These are phyloP conservation scores for Hysterangium stoloniferum DNA, from an alignment of 768 basidiomycete genomes.

Conservation along the genomic window DNA sequence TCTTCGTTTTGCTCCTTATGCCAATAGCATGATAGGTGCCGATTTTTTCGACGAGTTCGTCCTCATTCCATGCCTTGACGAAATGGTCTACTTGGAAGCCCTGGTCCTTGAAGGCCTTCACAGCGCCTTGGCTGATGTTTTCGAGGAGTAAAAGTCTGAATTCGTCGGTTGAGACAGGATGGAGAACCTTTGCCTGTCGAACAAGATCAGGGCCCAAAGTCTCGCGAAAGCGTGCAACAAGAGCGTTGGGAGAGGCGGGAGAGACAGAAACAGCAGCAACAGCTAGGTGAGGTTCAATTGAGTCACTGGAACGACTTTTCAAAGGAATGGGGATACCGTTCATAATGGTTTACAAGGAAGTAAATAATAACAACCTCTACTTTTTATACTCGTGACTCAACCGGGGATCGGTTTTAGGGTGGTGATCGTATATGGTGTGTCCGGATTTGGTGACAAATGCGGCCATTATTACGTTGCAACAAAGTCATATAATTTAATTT, in stretches of 20 bases:
- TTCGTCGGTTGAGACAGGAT: conserved; percentile 75
- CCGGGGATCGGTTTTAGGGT: too few species aligned
- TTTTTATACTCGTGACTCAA: too few species aligned
- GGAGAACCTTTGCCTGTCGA: conserved; percentile 62
- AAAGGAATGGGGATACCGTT: conserved; percentile 1
- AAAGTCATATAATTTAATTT: too few species aligned
- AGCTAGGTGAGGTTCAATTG: conserved; percentile 10
- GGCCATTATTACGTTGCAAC: too few species aligned
- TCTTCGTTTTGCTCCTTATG: conserved; percentile 96
- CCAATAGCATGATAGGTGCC: conserved; percentile 88
- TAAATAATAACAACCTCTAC: too few species aligned
- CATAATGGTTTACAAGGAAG: not conserved
- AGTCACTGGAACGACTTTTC: not conserved
- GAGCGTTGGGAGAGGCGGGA: conserved; percentile 31
- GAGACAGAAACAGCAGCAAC: conserved; percentile 51
- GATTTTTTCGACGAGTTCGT: conserved; percentile 81
- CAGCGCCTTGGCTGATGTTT: conserved; percentile 91
- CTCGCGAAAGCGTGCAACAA: conserved; percentile 41
- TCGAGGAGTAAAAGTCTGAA: conserved; percentile 83
- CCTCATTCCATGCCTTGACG: conserved; percentile 81
- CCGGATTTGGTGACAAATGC: too few species aligned
- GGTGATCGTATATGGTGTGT: too few species aligned
- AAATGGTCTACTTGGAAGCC: conserved; percentile 92
- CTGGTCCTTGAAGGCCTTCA: conserved; percentile 65
- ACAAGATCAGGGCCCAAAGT: conserved; percentile 30